Evolutionary conservation across 2,329 filamentous ascomycete species (phyloP).

Genomic region (Trichoderma koningii): DNA sequence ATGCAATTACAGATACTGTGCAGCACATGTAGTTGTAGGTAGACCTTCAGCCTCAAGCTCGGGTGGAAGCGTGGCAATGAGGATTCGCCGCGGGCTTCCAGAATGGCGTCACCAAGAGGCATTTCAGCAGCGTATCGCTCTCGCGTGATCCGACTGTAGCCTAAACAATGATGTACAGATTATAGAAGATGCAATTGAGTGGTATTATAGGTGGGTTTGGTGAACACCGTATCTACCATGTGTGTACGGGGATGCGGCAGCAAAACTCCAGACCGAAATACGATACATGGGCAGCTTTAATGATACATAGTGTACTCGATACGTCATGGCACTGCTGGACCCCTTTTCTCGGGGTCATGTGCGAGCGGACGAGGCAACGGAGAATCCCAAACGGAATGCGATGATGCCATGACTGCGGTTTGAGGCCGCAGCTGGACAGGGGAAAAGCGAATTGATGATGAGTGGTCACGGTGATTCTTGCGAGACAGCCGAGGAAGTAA

Average conservation of each 20-base stretch:
- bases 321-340: slow-evolving; percentile 7
- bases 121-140: neutral
- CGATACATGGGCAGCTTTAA: neutral
- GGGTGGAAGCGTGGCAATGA: neutral
- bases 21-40: too few relatives aligned
- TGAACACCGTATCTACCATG: too few relatives aligned
- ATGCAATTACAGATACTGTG: neutral
- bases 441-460: neutral
- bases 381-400: neutral
- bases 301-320: neutral
- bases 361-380: neutral
- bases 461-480: too few relatives aligned
- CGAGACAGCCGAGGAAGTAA: neutral
- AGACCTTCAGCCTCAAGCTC: too few relatives aligned
- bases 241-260: neutral
- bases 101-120: slow-evolving; percentile 21
- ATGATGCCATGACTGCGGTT: neutral
- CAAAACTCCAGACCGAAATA: neutral
- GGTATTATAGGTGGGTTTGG: slow-evolving; percentile 10
- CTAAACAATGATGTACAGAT: slow-evolving; percentile 1
- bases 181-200: neutral
- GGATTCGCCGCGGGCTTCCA: neutral
- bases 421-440: neutral
- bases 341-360: slow-evolving; percentile 4
- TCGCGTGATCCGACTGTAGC: slow-evolving; percentile 19